These are phyloP conservation scores for Melanomma pulvis-pyrius DNA, from an alignment of 495 filamentous ascomycete genomes.

Conservation along the genomic window DNA sequence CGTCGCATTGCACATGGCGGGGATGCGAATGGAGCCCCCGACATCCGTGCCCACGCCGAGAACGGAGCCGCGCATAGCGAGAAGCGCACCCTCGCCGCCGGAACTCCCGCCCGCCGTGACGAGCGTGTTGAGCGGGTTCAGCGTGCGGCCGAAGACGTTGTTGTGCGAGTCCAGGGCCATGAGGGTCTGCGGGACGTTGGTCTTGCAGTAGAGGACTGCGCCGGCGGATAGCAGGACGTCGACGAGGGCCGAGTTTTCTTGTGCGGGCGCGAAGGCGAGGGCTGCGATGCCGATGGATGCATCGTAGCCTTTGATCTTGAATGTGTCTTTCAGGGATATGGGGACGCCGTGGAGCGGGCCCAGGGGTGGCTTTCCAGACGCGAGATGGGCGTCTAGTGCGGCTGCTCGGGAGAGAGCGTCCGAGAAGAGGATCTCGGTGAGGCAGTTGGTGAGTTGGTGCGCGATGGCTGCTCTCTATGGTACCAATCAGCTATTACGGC, in stretches of 20 bases:
- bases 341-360: constrained; percentile 49
- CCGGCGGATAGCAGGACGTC: constrained; percentile 43
- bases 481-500: neutral
- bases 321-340: constrained; percentile 48
- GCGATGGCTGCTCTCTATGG: constrained; percentile 47
- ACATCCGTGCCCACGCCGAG: constrained; percentile 64
- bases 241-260: constrained; percentile 41
- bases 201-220: constrained; percentile 52
- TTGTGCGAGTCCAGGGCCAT: constrained; percentile 49
- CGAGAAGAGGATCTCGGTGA: constrained; percentile 49
- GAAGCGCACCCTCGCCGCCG: constrained; percentile 58
- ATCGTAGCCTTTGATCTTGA: constrained; percentile 46
- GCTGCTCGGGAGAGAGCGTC: constrained; percentile 43
- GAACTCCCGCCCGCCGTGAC: constrained; percentile 61
- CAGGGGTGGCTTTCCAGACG: constrained; percentile 38
- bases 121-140: constrained; percentile 45
- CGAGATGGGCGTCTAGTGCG: constrained; percentile 43
- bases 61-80: constrained; percentile 45
- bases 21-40: constrained; percentile 70
- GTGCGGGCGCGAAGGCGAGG: constrained; percentile 42
- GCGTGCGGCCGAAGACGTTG: constrained; percentile 48
- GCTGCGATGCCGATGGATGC: constrained; percentile 43
- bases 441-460: constrained; percentile 49
- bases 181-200: constrained; percentile 51
- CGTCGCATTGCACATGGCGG: constrained; percentile 64